A percentile compares a stretch with the other conserved stretches of the same genome.
Evolutionary conservation across 2,329 filamentous ascomycete species (phyloP).

Genomic region (Colletotrichum sp.): DNA sequence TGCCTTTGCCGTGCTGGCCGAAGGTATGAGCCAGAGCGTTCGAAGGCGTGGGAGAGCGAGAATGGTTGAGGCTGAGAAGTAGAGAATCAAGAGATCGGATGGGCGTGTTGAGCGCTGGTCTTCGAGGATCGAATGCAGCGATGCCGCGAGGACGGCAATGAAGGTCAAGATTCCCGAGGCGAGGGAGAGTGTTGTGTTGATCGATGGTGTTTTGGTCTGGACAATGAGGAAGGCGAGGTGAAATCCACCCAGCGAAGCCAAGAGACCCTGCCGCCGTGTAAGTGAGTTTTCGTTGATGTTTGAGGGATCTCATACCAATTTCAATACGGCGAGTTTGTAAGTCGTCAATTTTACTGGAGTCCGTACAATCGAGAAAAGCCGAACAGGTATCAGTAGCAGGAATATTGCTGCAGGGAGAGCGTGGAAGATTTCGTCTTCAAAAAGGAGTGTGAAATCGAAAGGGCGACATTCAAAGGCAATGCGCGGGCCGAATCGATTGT

Average conservation of each 20-base stretch:
- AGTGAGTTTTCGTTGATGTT: not conserved
- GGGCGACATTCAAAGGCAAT: not conserved
- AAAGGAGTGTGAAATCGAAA: slow-evolving; percentile 1
- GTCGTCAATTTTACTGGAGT: not conserved
- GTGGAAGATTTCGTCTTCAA: not conserved
- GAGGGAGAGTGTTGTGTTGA: not conserved
- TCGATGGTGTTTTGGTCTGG: not conserved
- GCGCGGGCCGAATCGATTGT: not conserved
- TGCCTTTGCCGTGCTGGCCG: not conserved
- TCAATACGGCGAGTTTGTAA: not conserved
- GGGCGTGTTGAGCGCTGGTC: not conserved
- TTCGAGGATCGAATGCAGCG: not conserved
- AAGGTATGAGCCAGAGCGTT: not conserved
- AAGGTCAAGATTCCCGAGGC: not conserved
- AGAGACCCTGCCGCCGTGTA: not conserved
- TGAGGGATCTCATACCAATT: not conserved
- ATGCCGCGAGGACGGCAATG: not conserved
- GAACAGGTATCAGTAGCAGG: not conserved
- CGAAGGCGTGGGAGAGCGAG: not conserved
- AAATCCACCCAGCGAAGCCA: not conserved
- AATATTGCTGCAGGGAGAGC: not conserved
- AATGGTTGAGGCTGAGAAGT: not conserved
- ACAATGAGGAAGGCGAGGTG: not conserved
- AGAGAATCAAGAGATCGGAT: not conserved
- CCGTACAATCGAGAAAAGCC: not conserved